phyloP scores from a whole-genome alignment of 1,139 yeast species.

The Protomyces pachydermus region DNA sequence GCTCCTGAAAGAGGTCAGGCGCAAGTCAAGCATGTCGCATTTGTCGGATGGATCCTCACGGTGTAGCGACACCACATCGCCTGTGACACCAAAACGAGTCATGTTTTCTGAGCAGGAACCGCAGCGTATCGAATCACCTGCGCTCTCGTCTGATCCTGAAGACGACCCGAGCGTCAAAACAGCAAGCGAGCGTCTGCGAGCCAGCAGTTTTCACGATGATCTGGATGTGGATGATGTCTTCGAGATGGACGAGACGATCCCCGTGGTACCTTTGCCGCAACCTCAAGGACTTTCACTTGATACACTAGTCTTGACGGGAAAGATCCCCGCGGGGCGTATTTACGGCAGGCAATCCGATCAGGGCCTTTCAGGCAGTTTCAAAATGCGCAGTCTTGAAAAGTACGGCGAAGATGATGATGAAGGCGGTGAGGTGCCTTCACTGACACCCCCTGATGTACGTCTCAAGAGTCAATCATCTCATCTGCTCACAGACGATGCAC shows the following conservation, averaged over 20 bases:
- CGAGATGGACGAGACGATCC: conserved; percentile 20
- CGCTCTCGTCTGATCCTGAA: conserved; percentile 8
- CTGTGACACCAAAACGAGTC: conserved; percentile 24
- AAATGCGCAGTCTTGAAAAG: conserved; percentile 5
- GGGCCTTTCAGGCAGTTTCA: conserved; percentile 11
- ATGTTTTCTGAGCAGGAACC: conserved; percentile 26
- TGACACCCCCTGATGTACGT: neutral
- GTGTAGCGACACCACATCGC: neutral
- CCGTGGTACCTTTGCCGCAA: conserved; percentile 2
- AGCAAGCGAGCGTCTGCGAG: neutral
- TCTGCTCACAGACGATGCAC: neutral
- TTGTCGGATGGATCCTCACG: neutral
- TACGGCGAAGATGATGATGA: neutral
- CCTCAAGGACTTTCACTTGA: neutral
- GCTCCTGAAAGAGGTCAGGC: conserved; percentile 2
- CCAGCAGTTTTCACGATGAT: neutral
- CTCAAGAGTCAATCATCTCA: neutral
- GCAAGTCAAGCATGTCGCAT: neutral
- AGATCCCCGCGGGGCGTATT: neutral
- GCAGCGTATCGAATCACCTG: conserved; percentile 16
- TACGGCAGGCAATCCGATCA: conserved; percentile 11
- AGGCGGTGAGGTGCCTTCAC: neutral
- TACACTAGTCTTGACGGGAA: neutral
- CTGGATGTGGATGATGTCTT: conserved; percentile 15
- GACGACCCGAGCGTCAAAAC: neutral